Evolutionary conservation across 441 rosid genomes (phyloP).

Genomic region (Populus hybrid): DNA sequence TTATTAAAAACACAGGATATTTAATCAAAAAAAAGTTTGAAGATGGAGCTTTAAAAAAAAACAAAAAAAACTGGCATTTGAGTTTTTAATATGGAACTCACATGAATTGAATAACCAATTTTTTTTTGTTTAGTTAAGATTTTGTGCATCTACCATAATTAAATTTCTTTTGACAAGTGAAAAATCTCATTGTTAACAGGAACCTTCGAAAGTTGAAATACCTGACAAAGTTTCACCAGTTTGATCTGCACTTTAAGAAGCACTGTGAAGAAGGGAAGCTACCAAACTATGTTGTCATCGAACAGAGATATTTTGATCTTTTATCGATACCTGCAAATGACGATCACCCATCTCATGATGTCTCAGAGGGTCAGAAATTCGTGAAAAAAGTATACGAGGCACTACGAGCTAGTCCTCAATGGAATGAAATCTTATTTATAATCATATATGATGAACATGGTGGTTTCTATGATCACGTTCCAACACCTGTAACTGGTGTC

Average conservation of each 20-base stretch:
- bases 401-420: constrained; percentile 75
- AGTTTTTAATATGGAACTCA: too few relatives aligned
- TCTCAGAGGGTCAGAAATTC: constrained; percentile 69
- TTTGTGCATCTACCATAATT: too few relatives aligned
- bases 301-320: constrained; percentile 62
- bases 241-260: constrained; percentile 55
- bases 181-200: constrained; percentile 24
- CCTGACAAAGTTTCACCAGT: constrained; percentile 60
- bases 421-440: constrained; percentile 66
- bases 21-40: too few relatives aligned
- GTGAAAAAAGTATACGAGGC: constrained; percentile 82
- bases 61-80: too few relatives aligned
- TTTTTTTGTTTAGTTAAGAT: too few relatives aligned
- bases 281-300: constrained; percentile 76
- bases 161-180: too few relatives aligned
- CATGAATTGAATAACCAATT: too few relatives aligned
- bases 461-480: constrained; percentile 92
- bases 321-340: constrained; percentile 58
- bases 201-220: constrained; percentile 73
- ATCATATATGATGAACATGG: constrained; percentile 87
- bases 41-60: too few relatives aligned
- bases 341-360: constrained; percentile 81
- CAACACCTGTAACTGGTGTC: constrained; percentile 67
- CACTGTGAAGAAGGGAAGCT: constrained; percentile 81
- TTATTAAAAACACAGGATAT: too few relatives aligned